Evolutionary conservation across 768 basidiomycete genomes (phyloP), one percentile per base, ranked within the genome.

Genomic region (Xanthoconium purpureum): DNA sequence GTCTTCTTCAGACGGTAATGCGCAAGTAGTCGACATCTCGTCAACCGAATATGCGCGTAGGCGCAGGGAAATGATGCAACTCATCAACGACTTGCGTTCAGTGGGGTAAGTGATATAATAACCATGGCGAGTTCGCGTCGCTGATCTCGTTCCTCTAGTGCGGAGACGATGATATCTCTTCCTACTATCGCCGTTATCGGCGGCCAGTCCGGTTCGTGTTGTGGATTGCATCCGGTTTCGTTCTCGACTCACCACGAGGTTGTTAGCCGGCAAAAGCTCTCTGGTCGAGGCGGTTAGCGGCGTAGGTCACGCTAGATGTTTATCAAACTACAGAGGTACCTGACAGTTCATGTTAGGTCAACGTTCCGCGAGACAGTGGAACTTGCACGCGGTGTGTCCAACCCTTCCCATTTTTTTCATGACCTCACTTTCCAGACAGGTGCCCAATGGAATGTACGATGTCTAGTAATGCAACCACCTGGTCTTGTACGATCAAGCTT

Each of bases 291-390:
- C 80, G 0, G 79, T 84, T 0, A 82, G 75, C 14, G 80, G 82
- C 8, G 83, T 84, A 60, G 24, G 79, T 63, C 4, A 0, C 18
- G 20, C 14, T 0, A 18, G 47, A 52, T 48, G 29, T 40, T 30
- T 37, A n/a, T 29, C 12, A 6, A 20, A 6, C 6, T 9, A 35
- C 11, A 12, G 20, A 29, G 17, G 28, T 42, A 17, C 12, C 18
- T 64, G 32, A 61, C 17, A 10, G 6, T 20, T 47, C 32, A 17
- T 35, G 1, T 17, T 39, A 85, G 84, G 81, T 85, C 32, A 81
- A 71, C 47, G 83, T 86, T 30, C 84, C 84, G 12, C 72, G 84
- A 33, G 84, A 84, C 40, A 80, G 80, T 42, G 83, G 83, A 20
- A 84, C 82, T 1, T 84, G 84, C 50, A 84, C 82, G 0, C 73